phyloP scores from a whole-genome alignment of 2,329 filamentous ascomycete genomes.

The Hirsutella rhossiliensis region DNA sequence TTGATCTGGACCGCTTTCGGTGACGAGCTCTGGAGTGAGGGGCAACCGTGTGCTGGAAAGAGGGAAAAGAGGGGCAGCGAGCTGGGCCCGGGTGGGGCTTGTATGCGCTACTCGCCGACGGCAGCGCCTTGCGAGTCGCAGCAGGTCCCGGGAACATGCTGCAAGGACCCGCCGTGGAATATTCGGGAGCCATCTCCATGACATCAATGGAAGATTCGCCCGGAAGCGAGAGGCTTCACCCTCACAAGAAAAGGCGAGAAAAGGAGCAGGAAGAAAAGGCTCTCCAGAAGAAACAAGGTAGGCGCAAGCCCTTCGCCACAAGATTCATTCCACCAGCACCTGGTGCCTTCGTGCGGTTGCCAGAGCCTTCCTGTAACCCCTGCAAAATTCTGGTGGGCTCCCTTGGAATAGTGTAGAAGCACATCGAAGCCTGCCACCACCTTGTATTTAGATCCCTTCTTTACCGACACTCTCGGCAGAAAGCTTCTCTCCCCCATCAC shows the following conservation, averaged over 20 bases:
- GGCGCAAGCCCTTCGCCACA: not conserved
- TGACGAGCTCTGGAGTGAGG: too few relatives aligned
- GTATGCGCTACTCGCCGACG: too few relatives aligned
- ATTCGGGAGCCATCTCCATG: constrained; percentile 14
- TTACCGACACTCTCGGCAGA: not conserved
- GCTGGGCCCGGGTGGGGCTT: too few relatives aligned
- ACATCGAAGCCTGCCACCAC: constrained; percentile 25
- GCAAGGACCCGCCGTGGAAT: constrained; percentile 17
- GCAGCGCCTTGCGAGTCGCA: not conserved
- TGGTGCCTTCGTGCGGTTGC: constrained; percentile 12
- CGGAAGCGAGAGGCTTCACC: not conserved
- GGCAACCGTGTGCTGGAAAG: too few relatives aligned
- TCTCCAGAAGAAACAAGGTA: not conserved
- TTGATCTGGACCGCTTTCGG: too few relatives aligned
- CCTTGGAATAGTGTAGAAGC: constrained; percentile 32
- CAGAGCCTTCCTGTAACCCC: constrained; percentile 23
- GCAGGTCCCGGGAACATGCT: constrained; percentile 9
- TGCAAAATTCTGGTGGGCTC: constrained; percentile 23
- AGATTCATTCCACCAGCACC: not conserved
- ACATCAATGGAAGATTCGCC: constrained; percentile 10
- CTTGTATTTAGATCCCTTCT: constrained; percentile 26
- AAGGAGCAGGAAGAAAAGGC: not conserved
- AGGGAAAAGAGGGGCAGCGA: too few relatives aligned
- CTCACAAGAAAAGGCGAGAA: constrained; percentile 3
- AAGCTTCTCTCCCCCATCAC: not conserved